Base-by-base conservation (phyloP, 129 eudicot genomes). In the Glebionis coronaria region DNA sequence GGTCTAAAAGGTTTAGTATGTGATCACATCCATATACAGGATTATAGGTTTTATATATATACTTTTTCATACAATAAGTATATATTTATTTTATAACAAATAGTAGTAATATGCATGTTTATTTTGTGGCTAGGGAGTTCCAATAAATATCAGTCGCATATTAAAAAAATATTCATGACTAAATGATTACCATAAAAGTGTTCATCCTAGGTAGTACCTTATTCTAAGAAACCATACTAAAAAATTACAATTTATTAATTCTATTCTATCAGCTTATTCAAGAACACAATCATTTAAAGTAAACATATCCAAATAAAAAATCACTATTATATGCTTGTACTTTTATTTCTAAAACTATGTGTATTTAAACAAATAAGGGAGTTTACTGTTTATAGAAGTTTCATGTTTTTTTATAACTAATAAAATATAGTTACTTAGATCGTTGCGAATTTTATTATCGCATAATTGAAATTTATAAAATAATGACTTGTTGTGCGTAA, bases 141-240 rank as follows among this genome's bases (percentile, higher is more conserved):
- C 72, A 49, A 65, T 73, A 56, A 7, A 16, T 49, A 55, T 65
- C 45, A 13, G 51, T 42, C 38, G 10, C 13, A 58, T 3, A 11
- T 12, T 4, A 23, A 12, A 28, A 59, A 73, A 55, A 42, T 65
- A 16, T 56, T 56, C 28, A 46, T 46, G 74, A 70, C 59, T 70
- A 58, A 58, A 71, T 73, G 52, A 56, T 73, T 73, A 47, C 78
- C 46, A 47, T 15, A 73, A 65, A 65, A 46, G 67, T 60, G 16
- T 56, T 65, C 67, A 73, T 65, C 78, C 78, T 29, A 73, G 78
- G 78, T 73, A 56, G 78, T 55, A 65, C 59, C 72, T 73, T 73
- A 42, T 56, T 65, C 27, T 68, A 65, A 55, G 42, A 65, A 64
- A 13, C 54, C 44, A 73, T n/a, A 46, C 62, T 27, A 25, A 58